phyloP scores from a whole-genome alignment of 805 yeast species.

The Sugiyamaella mastotermitis region DNA sequence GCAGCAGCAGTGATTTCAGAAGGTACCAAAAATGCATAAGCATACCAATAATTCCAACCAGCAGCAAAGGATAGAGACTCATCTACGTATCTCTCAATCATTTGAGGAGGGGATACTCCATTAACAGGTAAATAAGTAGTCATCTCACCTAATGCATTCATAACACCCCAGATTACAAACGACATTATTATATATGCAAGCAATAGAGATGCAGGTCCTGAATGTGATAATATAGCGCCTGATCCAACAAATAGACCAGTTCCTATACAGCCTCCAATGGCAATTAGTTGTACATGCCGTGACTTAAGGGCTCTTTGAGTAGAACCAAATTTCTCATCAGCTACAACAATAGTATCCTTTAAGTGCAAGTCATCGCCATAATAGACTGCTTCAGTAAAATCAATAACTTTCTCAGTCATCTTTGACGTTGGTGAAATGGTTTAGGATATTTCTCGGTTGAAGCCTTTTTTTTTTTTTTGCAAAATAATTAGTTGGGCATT shows the following conservation, averaged over 20 bases:
- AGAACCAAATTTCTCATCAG: slow-evolving; percentile 11
- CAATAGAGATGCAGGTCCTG: slow-evolving; percentile 70
- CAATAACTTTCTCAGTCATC: too few relatives aligned
- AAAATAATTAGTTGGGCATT: too few relatives aligned
- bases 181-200: slow-evolving; percentile 60
- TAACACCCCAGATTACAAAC: slow-evolving; percentile 56
- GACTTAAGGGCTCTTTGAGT: slow-evolving; percentile 38
- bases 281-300: slow-evolving; percentile 67
- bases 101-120: slow-evolving; percentile 58
- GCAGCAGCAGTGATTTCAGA: slow-evolving; percentile 41
- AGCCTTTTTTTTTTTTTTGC: too few relatives aligned
- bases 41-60: slow-evolving; percentile 46
- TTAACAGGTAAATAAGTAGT: slow-evolving; percentile 48
- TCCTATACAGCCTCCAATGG: slow-evolving; percentile 73
- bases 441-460: too few relatives aligned
- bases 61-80: slow-evolving; percentile 54
- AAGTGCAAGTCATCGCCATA: not conserved
- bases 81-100: slow-evolving; percentile 55
- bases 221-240: slow-evolving; percentile 51
- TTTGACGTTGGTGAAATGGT: too few relatives aligned
- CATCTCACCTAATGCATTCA: slow-evolving; percentile 57
- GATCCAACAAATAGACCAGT: slow-evolving; percentile 75
- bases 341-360: not conserved
- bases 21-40: slow-evolving; percentile 42
- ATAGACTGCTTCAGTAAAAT: not conserved